A percentile compares a stretch with the other conserved stretches of the same genome.
Evolutionary conservation across 2,329 filamentous ascomycete species (phyloP).

Genomic region (Fusarium piperis): DNA sequence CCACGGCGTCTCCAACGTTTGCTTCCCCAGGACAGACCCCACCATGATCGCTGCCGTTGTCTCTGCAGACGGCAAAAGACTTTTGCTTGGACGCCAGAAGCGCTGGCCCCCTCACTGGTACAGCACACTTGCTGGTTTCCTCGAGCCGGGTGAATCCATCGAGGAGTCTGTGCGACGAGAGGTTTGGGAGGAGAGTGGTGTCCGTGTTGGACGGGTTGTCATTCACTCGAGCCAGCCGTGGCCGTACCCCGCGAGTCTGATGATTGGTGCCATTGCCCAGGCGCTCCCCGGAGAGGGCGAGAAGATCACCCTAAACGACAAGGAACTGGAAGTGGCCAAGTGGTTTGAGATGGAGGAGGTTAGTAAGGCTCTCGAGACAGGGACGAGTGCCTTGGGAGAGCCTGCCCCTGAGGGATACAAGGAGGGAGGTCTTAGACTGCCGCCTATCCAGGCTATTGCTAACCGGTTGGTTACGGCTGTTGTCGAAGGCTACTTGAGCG

Average conservation of each 20-base stretch:
- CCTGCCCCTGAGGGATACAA: constrained; percentile 72
- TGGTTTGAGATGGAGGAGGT: constrained; percentile 91
- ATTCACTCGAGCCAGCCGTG: constrained; percentile 88
- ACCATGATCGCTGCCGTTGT: constrained; percentile 96
- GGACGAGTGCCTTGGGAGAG: constrained; percentile 73
- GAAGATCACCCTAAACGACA: constrained; percentile 85
- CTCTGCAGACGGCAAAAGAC: constrained; percentile 77
- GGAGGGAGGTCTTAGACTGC: constrained; percentile 81
- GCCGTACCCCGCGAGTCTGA: constrained; percentile 86
- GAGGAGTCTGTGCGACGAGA: constrained; percentile 86
- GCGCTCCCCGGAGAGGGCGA: constrained; percentile 78
- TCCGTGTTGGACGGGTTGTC: constrained; percentile 78
- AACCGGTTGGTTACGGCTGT: constrained; percentile 87
- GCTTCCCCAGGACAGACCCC: constrained; percentile 91
- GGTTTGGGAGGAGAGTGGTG: constrained; percentile 87
- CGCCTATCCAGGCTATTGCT: constrained; percentile 89
- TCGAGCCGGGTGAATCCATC: constrained; percentile 85
- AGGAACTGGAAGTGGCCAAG: constrained; percentile 87
- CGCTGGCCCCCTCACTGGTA: constrained; percentile 89
- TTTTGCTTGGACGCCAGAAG: constrained; percentile 87
- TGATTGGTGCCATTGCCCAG: constrained; percentile 90
- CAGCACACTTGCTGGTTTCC: constrained; percentile 86
- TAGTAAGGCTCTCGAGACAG: constrained; percentile 73
- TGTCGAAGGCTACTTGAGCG: constrained; percentile 75
- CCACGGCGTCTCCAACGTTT: constrained; percentile 87